Base-by-base conservation (phyloP, 805 yeast species). In the Yamadazyma scolyti region DNA sequence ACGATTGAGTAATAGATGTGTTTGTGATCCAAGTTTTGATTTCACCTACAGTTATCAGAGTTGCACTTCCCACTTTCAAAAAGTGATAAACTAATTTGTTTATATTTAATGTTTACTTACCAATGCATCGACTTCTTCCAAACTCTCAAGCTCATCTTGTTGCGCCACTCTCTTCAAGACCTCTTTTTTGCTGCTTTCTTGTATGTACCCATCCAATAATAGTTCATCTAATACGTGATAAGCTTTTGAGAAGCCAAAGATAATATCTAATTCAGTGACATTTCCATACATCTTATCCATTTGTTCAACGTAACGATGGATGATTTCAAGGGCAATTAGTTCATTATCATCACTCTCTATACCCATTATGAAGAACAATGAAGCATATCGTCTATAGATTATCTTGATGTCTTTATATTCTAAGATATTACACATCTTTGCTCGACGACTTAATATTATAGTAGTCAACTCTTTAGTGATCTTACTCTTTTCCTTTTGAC, bases 271-370 rank as follows among this genome's bases (percentile, higher is more conserved):
- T 56, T 93, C 98, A 60, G 97, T 88, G 11, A 93, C 98, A 50
- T 87, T 90, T 9, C 96, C 97, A 53, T 86, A 93, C 37, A 88
- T 78, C 46, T 83, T 82, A 65, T 93, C 98, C 96, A 93, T 87
- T 43, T 86, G 88, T 56, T 93, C 98, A 23, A 93, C 98, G 54
- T 80, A 93, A 39, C 97, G 70, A 55, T 93, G 98, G 30, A 93
- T 80, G 11, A 83, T 65, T 50, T 93, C 98, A 34, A 93, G 65
- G 1, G 94, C 79, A 33, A 86, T 59, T 41, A 93, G 68, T 54
- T 93, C 98, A 55, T 93, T 93, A 50, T 85, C 96, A 27, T 75
- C 81, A 25, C 73, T 70, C 30, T 83, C 93, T 16, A 89, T 77
- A 0, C 96, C 96, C 22, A 86, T 82, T 28, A 93, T 74, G 59